Evolutionary conservation across 139 green algal species (phyloP), one percentile per base, ranked within the genome.

Genomic region (Chlorella sp.): DNA sequence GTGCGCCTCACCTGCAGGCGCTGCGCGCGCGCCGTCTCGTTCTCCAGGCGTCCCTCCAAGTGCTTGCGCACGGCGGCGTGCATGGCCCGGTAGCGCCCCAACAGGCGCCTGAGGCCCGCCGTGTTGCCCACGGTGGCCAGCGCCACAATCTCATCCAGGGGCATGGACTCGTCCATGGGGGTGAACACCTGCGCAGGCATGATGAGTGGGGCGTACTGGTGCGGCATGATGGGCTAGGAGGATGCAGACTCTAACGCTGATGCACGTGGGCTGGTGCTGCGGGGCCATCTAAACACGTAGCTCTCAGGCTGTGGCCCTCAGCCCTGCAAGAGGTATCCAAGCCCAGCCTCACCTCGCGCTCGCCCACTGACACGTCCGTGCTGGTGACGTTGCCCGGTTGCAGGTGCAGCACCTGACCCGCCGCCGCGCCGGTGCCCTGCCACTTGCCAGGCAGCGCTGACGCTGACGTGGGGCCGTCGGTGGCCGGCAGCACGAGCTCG

Each of bases 41-140:
- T 36, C 22, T 17, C 49, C 42, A 74, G 49, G 6, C 42, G 69
- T 14, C 49, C 23, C 49, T 50, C 23, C 49, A 74, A 42, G 4
- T 36, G 30, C 20, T 65, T 34, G 24, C 42, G 5, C 31, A 42
- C 69, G 30, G 49, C 23, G 5, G 31, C n/a, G 30, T 74, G 49
- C 23, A 32, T 31, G 6, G 69, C 42, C 26, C 69, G 69, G 69
- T 74, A 74, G 5, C 49, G 69, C n/a, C 42, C 49, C 49, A 74
- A 42, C 42, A 74, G 69, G 22, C 69, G 69, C 49, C 26, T 23
- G 10, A 74, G 69, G n/a, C 69, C 69, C n/a, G 55, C 69, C 6
- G 55, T 27, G 30, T 74, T 74, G 49, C 69, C 69, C 23, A 24
- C 30, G 33, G 69, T 26, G 24, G 69, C 69, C 42, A 42, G 14